phyloP scores from a whole-genome alignment of 192 early-diverging fungal genomes.

The Chytriomyces confervae region DNA sequence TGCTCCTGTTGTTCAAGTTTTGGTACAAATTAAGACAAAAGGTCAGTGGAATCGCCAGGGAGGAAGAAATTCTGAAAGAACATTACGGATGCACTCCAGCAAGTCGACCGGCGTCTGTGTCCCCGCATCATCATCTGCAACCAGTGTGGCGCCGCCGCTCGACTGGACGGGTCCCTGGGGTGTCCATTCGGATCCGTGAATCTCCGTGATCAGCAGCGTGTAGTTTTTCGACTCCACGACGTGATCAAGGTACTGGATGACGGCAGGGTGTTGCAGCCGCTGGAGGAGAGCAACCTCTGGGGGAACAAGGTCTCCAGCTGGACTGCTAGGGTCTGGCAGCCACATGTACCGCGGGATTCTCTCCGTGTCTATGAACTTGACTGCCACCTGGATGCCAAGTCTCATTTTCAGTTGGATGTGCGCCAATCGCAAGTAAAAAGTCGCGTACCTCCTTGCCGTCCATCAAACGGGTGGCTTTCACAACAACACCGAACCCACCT shows the following conservation, averaged over 20 bases:
- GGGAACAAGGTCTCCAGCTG: constrained; percentile 28
- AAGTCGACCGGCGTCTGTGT: constrained; percentile 52
- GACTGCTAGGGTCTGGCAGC: constrained; percentile 27
- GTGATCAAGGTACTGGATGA: constrained; percentile 56
- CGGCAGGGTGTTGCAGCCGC: constrained; percentile 47
- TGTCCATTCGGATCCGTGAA: constrained; percentile 42
- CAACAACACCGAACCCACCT: constrained; percentile 59
- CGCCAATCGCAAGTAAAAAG: neutral
- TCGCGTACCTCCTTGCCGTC: constrained; percentile 34
- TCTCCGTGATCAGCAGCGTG: constrained; percentile 55
- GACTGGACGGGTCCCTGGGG: neutral
- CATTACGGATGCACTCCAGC: constrained; percentile 59
- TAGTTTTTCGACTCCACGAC: constrained; percentile 41
- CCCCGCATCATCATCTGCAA: constrained; percentile 45
- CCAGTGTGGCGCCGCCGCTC: constrained; percentile 19
- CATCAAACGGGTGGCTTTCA: constrained; percentile 42
- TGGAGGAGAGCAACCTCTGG: constrained; percentile 46
- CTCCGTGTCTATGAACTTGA: constrained; percentile 53
- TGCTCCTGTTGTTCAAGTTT: too few species aligned
- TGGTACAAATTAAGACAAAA: neutral
- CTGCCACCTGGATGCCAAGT: constrained; percentile 46
- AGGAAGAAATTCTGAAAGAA: neutral
- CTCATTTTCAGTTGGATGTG: neutral
- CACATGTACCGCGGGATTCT: constrained; percentile 51
- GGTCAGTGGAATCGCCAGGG: neutral